Evolutionary conservation across 2,329 filamentous ascomycete genomes (phyloP).

Genomic region (Didymella pinodella): DNA sequence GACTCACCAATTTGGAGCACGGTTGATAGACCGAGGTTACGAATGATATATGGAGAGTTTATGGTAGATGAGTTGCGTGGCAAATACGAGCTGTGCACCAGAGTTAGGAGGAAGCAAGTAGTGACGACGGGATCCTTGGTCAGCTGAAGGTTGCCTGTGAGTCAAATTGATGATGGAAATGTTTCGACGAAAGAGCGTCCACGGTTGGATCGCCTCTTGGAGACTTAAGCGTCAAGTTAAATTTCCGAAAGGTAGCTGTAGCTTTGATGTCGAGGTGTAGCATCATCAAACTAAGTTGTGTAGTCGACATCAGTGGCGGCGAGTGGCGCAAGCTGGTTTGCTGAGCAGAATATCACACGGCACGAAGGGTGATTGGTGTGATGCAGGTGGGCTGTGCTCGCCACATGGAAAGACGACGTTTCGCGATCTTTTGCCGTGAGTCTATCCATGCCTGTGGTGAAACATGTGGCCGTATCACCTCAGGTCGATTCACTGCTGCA

Average conservation of each 20-base stretch:
- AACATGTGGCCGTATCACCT: slow-evolving; percentile 34
- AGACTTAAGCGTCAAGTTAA: not conserved
- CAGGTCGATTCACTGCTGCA: slow-evolving; percentile 38
- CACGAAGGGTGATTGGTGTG: slow-evolving; percentile 27
- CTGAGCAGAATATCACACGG: slow-evolving; percentile 21
- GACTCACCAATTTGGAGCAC: slow-evolving; percentile 25
- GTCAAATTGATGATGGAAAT: not conserved
- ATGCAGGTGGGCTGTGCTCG: slow-evolving; percentile 31
- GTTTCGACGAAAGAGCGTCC: not conserved
- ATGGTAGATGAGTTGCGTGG: not conserved
- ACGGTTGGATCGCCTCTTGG: not conserved
- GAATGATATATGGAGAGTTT: not conserved
- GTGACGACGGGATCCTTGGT: not conserved
- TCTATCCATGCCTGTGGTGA: slow-evolving; percentile 24
- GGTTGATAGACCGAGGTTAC: slow-evolving; percentile 1
- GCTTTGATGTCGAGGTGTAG: not conserved
- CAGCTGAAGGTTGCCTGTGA: not conserved
- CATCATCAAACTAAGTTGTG: not conserved
- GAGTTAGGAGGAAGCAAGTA: not conserved
- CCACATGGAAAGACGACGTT: slow-evolving; percentile 27
- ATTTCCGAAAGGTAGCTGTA: not conserved
- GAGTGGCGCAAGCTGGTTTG: slow-evolving; percentile 8
- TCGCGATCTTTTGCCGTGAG: slow-evolving; percentile 21
- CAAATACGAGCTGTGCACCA: not conserved
- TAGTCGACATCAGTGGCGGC: slow-evolving; percentile 9